Percentiles rank a stretch among this genome's conserved stretches.
Conservation (phyloP, 2,329 filamentous ascomycete genomes). For the Aspergillus viridinutans region DNA sequence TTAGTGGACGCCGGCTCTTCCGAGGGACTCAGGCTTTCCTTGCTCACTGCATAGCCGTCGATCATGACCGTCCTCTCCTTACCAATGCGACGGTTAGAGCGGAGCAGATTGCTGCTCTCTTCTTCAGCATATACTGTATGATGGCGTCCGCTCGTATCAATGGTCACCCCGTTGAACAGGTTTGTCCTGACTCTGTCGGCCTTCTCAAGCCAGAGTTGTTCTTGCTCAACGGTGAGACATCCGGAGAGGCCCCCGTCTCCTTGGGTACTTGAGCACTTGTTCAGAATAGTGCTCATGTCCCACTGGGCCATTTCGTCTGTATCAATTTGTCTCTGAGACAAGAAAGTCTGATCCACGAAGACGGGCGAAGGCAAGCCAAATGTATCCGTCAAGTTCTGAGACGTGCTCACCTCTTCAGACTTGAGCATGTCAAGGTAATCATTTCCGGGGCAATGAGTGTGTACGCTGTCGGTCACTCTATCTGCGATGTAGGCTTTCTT, state of each 20-base stretch:
- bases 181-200: conserved; percentile 56
- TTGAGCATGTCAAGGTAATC: conserved; percentile 51
- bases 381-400: not conserved
- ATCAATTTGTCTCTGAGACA: not conserved
- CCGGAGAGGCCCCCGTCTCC: not conserved
- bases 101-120: conserved; percentile 29
- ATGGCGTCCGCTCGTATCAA: conserved; percentile 24
- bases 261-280: not conserved
- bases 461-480: conserved; percentile 57
- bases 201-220: conserved; percentile 53
- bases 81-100: conserved; percentile 49
- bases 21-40: conserved; percentile 48
- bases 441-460: conserved; percentile 42
- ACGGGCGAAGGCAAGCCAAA: not conserved
- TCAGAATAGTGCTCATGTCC: conserved; percentile 42
- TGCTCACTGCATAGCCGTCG: conserved; percentile 53
- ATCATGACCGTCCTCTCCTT: conserved; percentile 58
- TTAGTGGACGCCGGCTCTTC: conserved; percentile 35
- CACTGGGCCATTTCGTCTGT: not conserved
- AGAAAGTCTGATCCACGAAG: not conserved
- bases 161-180: conserved; percentile 54
- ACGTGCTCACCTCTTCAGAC: conserved; percentile 51
- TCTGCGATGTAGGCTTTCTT: conserved; percentile 61
- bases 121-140: conserved; percentile 31
- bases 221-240: conserved; percentile 38